phyloP scores from a whole-genome alignment of 2,329 filamentous ascomycete genomes.

The Cladosporium velox region DNA sequence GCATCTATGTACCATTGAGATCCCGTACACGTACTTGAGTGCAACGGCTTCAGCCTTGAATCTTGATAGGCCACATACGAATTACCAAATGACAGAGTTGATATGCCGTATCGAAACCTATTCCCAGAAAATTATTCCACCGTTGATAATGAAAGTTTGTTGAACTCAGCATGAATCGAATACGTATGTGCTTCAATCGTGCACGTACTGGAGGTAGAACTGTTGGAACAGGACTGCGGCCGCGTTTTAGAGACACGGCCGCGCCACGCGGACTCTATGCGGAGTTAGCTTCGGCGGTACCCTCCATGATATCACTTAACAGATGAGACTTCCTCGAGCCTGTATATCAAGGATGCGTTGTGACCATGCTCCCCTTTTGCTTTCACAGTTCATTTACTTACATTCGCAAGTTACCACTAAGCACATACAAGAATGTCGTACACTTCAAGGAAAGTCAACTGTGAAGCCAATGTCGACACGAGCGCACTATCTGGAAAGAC shows the following conservation, averaged over 20 bases:
- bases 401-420: too few relatives aligned
- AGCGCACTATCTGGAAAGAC: conserved; percentile 43
- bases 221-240: not conserved
- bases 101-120: too few relatives aligned
- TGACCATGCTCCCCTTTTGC: too few relatives aligned
- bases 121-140: too few relatives aligned
- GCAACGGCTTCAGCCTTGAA: not conserved
- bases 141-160: not conserved
- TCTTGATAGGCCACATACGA: not conserved
- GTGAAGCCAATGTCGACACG: conserved; percentile 24
- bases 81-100: too few relatives aligned
- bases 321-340: too few relatives aligned
- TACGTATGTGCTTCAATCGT: not conserved
- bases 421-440: conserved; percentile 2
- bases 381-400: too few relatives aligned
- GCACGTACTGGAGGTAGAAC: too few relatives aligned
- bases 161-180: not conserved
- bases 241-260: not conserved
- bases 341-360: too few relatives aligned
- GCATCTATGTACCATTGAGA: not conserved
- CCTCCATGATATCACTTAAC: too few relatives aligned
- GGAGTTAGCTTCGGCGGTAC: too few relatives aligned
- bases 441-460: conserved; percentile 20
- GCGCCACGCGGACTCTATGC: too few relatives aligned
- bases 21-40: not conserved